Evolutionary conservation across 2,329 filamentous ascomycete genomes (phyloP), one percentile per base, ranked within the genome.

Genomic region (Fusarium proliferatum): DNA sequence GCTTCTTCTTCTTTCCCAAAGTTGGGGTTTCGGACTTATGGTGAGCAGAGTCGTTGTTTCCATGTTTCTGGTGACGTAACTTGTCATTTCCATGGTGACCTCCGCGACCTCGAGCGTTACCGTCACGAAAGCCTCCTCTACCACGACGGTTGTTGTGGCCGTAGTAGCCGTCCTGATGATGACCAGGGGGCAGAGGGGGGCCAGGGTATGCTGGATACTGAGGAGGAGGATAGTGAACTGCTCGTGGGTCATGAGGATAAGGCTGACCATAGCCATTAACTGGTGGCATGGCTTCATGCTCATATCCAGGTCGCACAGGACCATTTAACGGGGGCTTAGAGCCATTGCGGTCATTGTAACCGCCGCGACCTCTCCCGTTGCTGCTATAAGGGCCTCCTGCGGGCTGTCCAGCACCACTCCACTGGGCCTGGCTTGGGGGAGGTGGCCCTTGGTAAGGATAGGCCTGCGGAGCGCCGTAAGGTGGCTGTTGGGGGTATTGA

Each of bases 1-100:
- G 88, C 85, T 92, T 92, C 85, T 93, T 93, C 81, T 91, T 92
- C 80, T 91, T 92, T 66, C 85, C 86, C 30, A 84, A 83, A 76
- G 87, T 82, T 55, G 85, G 82, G 53, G 84, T 82, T 64, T 87
- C 83, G 59, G 75, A 69, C 67, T 82, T 82, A 43, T 75, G 74
- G 49, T 77, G 75, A 38, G 78, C 76, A 23, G 77, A 61, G 33
- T 81, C 77, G 38, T 75, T 80, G 45, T 84, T 77, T 59, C 76
- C 78, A 72, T 84, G 80, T 76, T 83, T 84, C 64, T 84, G 78
- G n/a, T 80, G 78, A 28, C 81, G 81, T 33, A 75, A 28, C 65
- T 79, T 82, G 48, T 89, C 88, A 87, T 88, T 75, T 85, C 82
- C 78, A 70, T 80, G 76, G 46, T 81, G 76, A 12, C 79, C 78